Base-by-base conservation (phyloP, 225 moss, liverwort and hornwort genomes). In the Pseudoscleropodium purum region DNA sequence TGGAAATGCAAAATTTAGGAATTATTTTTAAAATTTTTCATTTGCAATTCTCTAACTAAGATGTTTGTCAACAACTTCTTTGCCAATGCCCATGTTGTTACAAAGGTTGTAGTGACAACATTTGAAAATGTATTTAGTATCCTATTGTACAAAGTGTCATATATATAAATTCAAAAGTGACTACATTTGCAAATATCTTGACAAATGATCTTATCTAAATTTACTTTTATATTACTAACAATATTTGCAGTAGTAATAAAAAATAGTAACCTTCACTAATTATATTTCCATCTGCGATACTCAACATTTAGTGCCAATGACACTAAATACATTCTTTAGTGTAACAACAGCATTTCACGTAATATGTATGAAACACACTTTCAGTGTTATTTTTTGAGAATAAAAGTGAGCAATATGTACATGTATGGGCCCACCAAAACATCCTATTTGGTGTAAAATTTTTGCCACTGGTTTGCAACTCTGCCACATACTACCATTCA, bases 11-110 rank as follows among this genome's bases (percentile, higher is more conserved):
- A 27, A 27, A 73, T 16, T 70, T 5, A 43, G 0, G 5, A 27
- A 43, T 73, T 5, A 4, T 59, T 41, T 41, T 26, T 15, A 26
- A 10, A 47, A 26, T 1, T 72, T 41, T 41, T 27, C 15, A 72
- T 26, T 26, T 41, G 15, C 0, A 5, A 72, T 72, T 41, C 24
- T 69, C 24, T 69, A 2, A 10, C n/a, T 0, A 23, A 0, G 4
- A 70, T 2, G 4, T 24, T 2, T 70, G 0, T 41, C 2, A 72
- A 27, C 1, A 0, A 73, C 16, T 73, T 72, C 41, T 72, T 6
- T 43, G 1, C 15, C 15, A 43, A 27, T 73, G 15, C 16, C 39
- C 21, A 68, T 21, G 20, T 67, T 67, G 10, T 69, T 69, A 7
- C 13, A 39, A 69, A 37, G 37, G 18, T 20, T 19, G 1, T 19